A percentile compares a stretch with the other conserved stretches of the same genome.
phyloP scores from a whole-genome alignment of 139 green algal genomes.

The Volvox reticuliferus region DNA sequence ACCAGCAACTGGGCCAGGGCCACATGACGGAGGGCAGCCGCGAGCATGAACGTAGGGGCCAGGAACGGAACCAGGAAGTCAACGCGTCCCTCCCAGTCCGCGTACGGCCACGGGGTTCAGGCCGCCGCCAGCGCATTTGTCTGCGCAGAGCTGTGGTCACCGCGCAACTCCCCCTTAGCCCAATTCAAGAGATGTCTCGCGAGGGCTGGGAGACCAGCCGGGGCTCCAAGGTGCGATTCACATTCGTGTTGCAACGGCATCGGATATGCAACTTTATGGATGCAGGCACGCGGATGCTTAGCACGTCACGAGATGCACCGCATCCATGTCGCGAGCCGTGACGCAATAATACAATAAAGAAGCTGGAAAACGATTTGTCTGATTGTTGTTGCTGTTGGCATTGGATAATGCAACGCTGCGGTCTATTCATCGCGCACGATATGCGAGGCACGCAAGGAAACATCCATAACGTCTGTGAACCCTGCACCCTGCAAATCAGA shows the following conservation, averaged over 20 bases:
- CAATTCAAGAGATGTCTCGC: background rate
- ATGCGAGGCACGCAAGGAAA: too few relatives aligned
- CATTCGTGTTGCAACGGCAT: background rate
- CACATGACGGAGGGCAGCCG: background rate
- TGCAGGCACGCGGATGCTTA: too few relatives aligned
- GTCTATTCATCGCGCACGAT: too few relatives aligned
- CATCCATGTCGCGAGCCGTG: too few relatives aligned
- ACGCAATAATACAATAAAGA: too few relatives aligned
- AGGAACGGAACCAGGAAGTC: too few relatives aligned
- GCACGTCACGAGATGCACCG: too few relatives aligned
- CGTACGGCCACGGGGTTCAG: background rate
- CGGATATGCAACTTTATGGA: background rate
- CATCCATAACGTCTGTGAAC: too few relatives aligned
- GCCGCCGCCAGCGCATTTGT: background rate
- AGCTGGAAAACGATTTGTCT: too few relatives aligned
- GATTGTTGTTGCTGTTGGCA: too few relatives aligned
- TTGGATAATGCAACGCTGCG: too few relatives aligned
- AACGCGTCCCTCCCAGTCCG: background rate
- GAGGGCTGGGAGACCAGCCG: slow-evolving; percentile 1
- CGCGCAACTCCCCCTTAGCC: background rate
- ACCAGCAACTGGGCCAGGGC: background rate
- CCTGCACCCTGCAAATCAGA: too few relatives aligned
- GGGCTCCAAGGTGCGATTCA: background rate
- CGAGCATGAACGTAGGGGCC: background rate
- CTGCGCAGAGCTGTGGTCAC: background rate